Conservation (phyloP, 2,329 filamentous ascomycete species). For the Exophiala phaeomuriformis region DNA sequence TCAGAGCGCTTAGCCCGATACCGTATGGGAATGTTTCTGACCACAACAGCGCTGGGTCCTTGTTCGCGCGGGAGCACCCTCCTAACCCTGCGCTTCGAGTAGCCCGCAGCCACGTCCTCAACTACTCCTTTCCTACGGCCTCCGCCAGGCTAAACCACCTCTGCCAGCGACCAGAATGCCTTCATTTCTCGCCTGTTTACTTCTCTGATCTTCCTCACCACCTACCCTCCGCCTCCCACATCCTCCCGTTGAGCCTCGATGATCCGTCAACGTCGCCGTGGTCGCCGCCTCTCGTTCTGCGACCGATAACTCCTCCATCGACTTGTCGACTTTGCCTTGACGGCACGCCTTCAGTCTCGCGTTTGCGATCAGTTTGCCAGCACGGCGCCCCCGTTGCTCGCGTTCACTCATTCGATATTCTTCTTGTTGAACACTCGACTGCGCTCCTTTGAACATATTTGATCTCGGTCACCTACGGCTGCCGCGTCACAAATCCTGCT, state of each 20-base stretch:
- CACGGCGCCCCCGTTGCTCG: conserved; percentile 17
- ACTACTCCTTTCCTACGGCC: conserved; percentile 6
- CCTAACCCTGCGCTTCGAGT: not conserved
- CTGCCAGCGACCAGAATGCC: conserved; percentile 5
- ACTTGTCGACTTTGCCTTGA: conserved; percentile 17
- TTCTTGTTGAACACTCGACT: conserved; percentile 11
- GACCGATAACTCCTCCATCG: conserved; percentile 25
- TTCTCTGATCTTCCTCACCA: not conserved
- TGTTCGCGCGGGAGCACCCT: not conserved
- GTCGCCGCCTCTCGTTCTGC: conserved; percentile 27
- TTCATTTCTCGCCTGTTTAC: conserved; percentile 9
- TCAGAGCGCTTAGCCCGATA: not conserved
- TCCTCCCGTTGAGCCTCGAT: conserved; percentile 25
- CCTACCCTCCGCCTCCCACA: conserved; percentile 1
- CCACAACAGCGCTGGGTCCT: not conserved
- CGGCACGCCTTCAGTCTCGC: conserved; percentile 11
- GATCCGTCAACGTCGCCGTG: conserved; percentile 28
- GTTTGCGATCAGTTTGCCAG: conserved; percentile 21
- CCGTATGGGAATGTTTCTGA: not conserved
- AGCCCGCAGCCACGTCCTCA: not conserved
- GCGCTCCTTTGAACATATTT: conserved; percentile 10
- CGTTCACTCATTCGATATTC: conserved; percentile 22
- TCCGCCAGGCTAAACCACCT: not conserved
- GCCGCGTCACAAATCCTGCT: not conserved
- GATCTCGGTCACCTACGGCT: conserved; percentile 1